phyloP scores from a whole-genome alignment of 75 land plant genomes.

The Adiantum capillusveneris region DNA sequence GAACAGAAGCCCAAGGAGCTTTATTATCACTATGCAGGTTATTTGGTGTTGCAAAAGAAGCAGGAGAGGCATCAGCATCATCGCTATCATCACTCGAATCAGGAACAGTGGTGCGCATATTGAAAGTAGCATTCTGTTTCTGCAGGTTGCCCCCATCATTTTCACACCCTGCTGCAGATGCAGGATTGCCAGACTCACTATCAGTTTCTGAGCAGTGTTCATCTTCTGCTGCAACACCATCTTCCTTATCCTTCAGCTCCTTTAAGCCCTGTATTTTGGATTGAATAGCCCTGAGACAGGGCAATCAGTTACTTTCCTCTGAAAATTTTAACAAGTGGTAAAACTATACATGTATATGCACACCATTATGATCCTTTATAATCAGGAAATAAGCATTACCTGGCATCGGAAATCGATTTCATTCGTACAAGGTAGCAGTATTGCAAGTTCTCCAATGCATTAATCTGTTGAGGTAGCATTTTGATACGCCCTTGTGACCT shows the following conservation, averaged over 20 bases:
- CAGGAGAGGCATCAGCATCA: constrained; percentile 40
- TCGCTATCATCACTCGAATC: constrained; percentile 16
- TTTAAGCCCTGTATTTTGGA: constrained; percentile 43
- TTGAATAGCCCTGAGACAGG: constrained; percentile 51
- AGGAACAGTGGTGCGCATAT: background rate
- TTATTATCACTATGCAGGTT: background rate
- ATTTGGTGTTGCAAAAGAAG: constrained; percentile 18
- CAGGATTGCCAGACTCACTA: constrained; percentile 9
- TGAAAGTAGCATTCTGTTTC: no score
- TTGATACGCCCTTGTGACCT: constrained; percentile 34
- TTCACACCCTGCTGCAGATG: constrained; percentile 2
- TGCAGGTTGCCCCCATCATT: background rate
- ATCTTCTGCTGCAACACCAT: constrained; percentile 10
- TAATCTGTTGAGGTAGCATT: constrained; percentile 46
- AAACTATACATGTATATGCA: background rate
- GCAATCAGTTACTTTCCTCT: no score
- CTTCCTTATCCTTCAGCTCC: constrained; percentile 19
- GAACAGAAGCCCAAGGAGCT: no score
- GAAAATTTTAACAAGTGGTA: no score
- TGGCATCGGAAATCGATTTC: constrained; percentile 71
- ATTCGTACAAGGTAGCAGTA: constrained; percentile 87
- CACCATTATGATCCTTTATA: no score
- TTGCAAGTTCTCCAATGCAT: constrained; percentile 89
- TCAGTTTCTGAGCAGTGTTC: constrained; percentile 84
- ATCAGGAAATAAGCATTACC: constrained; percentile 28